phyloP scores from a whole-genome alignment of 192 early-diverging fungal species.

The Linnemannia exigua region DNA sequence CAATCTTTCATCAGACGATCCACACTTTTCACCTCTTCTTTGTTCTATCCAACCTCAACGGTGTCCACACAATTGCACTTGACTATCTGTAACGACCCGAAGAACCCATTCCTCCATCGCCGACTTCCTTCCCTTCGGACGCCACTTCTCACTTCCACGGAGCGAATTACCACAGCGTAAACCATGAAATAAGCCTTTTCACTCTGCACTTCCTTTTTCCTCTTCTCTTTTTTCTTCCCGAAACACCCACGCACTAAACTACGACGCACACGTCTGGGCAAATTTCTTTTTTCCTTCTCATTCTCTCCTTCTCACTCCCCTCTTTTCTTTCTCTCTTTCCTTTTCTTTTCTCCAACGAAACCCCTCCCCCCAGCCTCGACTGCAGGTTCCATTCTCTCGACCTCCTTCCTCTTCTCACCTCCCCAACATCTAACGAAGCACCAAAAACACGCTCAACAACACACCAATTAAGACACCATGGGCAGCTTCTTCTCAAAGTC shows the following conservation, averaged over 20 bases:
- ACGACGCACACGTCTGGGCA: background rate
- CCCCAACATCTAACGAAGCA: too few species aligned
- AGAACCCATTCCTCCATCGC: background rate
- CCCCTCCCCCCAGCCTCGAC: background rate
- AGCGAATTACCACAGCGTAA: too few species aligned
- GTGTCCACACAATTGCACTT: background rate
- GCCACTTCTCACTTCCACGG: background rate
- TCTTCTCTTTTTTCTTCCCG: background rate
- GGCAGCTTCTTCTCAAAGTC: slow-evolving; percentile 46
- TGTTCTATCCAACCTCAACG: background rate
- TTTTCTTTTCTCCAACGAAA: background rate
- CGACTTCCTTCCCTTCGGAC: background rate
- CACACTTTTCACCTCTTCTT: background rate
- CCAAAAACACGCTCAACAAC: too few species aligned
- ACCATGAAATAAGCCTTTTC: too few species aligned
- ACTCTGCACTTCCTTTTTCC: background rate
- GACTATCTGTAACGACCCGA: slow-evolving; percentile 1
- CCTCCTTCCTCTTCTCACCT: background rate
- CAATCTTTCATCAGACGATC: background rate
- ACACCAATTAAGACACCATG: slow-evolving; percentile 27
- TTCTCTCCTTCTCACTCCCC: background rate
- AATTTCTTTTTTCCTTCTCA: background rate
- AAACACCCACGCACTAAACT: background rate
- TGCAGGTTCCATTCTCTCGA: background rate
- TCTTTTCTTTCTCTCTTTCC: background rate